These are phyloP conservation scores for Pterocarpus santalinus DNA, from an alignment of 306 rosid species.

Conservation along the genomic window DNA sequence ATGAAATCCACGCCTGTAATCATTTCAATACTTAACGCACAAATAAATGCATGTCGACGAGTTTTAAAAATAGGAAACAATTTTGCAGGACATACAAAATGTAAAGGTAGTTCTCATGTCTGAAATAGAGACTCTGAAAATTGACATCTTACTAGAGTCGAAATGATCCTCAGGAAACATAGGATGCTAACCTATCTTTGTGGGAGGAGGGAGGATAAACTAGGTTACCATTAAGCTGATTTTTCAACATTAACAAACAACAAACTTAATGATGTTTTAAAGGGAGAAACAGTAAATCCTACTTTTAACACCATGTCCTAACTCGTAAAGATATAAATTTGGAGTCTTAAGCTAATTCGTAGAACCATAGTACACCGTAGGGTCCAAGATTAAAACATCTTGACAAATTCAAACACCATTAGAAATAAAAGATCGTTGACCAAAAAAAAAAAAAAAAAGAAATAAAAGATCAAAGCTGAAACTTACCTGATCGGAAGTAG, in stretches of 20 bases:
- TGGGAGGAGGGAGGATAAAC: not conserved
- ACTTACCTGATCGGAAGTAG: conserved; percentile 82
- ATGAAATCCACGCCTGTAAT: conserved; percentile 63
- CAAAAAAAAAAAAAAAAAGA: not conserved
- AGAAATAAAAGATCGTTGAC: not conserved
- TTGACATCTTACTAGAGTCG: conserved; percentile 5
- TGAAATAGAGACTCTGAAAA: conserved; percentile 16
- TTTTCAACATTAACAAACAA: conserved; percentile 4
- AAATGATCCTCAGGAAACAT: conserved; percentile 9
- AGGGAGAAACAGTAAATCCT: not conserved
- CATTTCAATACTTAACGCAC: conserved; percentile 39
- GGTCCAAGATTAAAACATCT: conserved; percentile 12
- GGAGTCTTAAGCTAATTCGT: not conserved
- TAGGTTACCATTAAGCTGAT: not conserved
- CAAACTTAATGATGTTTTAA: not conserved
- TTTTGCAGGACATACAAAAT: conserved; percentile 29
- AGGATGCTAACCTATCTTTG: not conserved
- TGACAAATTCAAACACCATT: conserved; percentile 13
- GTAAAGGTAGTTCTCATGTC: conserved; percentile 11
- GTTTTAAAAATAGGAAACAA: conserved; percentile 17
- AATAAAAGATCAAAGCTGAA: not conserved
- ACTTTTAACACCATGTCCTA: not conserved
- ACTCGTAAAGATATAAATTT: not conserved
- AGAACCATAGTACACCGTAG: conserved; percentile 13
- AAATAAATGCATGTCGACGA: conserved; percentile 4